Base-by-base conservation (phyloP, 139 green algal species). In the Limnomonas spitsbergensis region DNA sequence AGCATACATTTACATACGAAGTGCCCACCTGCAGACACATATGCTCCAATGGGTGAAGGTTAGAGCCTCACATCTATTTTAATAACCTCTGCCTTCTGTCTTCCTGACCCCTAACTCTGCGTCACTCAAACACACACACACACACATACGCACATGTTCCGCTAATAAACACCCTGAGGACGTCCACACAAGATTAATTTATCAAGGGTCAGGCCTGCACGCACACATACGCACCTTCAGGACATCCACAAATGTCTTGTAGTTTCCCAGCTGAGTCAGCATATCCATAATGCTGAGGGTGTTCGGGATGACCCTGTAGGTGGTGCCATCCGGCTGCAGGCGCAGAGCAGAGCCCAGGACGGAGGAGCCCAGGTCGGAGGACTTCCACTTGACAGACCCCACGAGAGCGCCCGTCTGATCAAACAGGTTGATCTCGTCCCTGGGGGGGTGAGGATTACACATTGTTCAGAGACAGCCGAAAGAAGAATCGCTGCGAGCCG, bases 181-280 rank as follows among this genome's bases (percentile, higher is more conserved):
- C 42, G 7, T 9, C 6, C 42, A 27, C 42, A 54, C 42, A 6
- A 27, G 6, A 6, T 9, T 9, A 27, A 54, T 9, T 9, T 54
- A 9, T 54, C 42, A 54, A 6, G 6, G 42, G 9, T 9, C 42
- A 54, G 6, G 7, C 42, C 42, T 9, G 9, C 42, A n/a, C n/a
- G n/a, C n/a, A n/a, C n/a, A 20, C 67, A 7, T 34, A 74, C 76
- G 1, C n/a, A 88, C 86, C 84, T 89, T 66, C 2, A 92, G 78
- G 2, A 86, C 88, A 27, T 82, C 52, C 37, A 91, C 71, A 53
- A 91, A 86, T 34, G 81, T 89, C 14, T 56, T 40, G 79, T 87
- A 90, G 20, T 72, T 32, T 26, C 84, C 86, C n/a, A 85, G 32
- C 4, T n/a, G 72, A 0, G 71, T 47, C 24, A 92, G 84, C 61